phyloP scores from a whole-genome alignment of 176 grass and related monocot genomes.

The Carex cristatella region DNA sequence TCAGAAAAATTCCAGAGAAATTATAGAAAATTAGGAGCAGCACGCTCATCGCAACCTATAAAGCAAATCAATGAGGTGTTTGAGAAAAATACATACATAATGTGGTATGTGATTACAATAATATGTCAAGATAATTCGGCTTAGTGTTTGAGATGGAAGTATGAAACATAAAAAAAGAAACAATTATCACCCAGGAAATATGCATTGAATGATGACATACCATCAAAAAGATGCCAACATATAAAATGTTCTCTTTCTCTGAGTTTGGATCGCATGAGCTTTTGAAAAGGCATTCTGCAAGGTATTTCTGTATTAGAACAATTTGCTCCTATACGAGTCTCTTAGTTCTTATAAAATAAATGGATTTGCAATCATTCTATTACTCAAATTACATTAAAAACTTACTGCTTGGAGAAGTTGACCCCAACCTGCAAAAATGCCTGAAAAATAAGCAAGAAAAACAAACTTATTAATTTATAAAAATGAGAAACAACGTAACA shows the following conservation, averaged over 20 bases:
- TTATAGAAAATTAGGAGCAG: constrained; percentile 78
- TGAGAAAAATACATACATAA: background rate
- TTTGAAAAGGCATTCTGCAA: constrained; percentile 63
- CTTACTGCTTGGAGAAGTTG: constrained; percentile 56
- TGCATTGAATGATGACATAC: constrained; percentile 29
- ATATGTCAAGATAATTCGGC: background rate
- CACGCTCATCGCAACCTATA: constrained; percentile 49
- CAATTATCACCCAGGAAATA: background rate
- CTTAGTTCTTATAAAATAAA: background rate
- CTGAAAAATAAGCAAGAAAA: constrained; percentile 43
- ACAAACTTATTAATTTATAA: constrained; percentile 22
- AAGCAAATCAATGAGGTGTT: background rate
- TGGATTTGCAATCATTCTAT: background rate
- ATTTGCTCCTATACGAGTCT: background rate
- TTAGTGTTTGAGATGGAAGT: background rate
- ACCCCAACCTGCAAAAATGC: constrained; percentile 77
- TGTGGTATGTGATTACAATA: background rate
- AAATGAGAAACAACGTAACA: background rate
- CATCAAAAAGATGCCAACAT: constrained; percentile 53
- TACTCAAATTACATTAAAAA: background rate
- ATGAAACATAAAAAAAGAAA: background rate
- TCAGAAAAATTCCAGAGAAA: constrained; percentile 71
- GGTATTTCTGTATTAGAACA: constrained; percentile 16
- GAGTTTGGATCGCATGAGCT: constrained; percentile 33
- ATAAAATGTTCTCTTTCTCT: constrained; percentile 26